These are phyloP conservation scores for Seminavis robusta DNA, from an alignment of 108 stramenopile species.

Conservation along the genomic window DNA sequence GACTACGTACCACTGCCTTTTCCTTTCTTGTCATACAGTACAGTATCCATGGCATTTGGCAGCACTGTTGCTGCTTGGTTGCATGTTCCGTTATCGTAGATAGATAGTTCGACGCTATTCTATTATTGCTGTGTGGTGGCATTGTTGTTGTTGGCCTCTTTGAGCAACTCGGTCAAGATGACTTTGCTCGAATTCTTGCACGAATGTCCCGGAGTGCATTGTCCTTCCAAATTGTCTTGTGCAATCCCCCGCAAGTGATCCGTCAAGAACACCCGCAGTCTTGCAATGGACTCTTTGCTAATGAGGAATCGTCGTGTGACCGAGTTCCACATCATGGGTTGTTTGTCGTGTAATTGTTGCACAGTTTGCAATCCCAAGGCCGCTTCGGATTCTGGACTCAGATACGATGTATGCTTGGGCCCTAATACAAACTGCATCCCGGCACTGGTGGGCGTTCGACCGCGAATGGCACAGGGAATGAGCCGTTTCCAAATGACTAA, in stretches of 20 bases:
- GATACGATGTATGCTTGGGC: not conserved
- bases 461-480: constrained; percentile 44
- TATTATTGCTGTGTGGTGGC: too few species aligned
- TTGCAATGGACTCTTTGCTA: not conserved
- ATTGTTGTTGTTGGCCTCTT: not conserved
- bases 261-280: constrained; percentile 11
- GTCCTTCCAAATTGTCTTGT: constrained; percentile 26
- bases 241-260: constrained; percentile 21
- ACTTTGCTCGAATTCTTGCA: constrained; percentile 24
- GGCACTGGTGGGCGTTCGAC: constrained; percentile 69
- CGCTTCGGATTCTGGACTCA: not conserved
- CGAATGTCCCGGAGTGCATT: constrained; percentile 34
- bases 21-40: too few species aligned
- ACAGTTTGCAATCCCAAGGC: not conserved
- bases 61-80: too few species aligned
- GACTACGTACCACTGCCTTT: too few species aligned
- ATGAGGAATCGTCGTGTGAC: constrained; percentile 14
- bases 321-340: constrained; percentile 13
- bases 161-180: constrained; percentile 4
- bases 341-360: not conserved
- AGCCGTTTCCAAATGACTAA: constrained; percentile 3
- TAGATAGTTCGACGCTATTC: too few species aligned
- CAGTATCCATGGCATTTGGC: too few species aligned
- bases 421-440: constrained; percentile 51
- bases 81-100: too few species aligned